phyloP scores from a whole-genome alignment of 1,139 yeast species.

The Geotrichum reessii region DNA sequence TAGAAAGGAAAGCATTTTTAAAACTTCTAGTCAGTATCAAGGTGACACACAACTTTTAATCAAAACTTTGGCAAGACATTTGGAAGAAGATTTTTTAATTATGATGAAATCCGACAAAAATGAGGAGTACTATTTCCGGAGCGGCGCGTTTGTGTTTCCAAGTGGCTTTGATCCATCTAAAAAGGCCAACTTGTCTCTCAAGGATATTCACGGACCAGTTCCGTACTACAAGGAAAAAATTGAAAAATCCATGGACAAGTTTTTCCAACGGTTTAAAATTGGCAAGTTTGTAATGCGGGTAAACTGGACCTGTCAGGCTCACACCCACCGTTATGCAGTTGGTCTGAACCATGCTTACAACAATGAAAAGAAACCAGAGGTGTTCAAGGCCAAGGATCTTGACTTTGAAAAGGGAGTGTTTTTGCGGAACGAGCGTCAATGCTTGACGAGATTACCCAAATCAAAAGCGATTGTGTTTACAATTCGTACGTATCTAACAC shows the following conservation, averaged over 20 bases:
- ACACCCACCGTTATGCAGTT: slow-evolving; percentile 47
- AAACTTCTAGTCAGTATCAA: slow-evolving; percentile 20
- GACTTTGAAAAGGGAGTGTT: slow-evolving; percentile 51
- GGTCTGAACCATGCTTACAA: slow-evolving; percentile 45
- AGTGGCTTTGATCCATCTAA: slow-evolving; percentile 65
- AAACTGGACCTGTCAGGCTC: slow-evolving; percentile 61
- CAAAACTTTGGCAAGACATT: slow-evolving; percentile 42
- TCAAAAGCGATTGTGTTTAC: slow-evolving; percentile 54
- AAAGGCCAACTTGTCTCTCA: slow-evolving; percentile 40
- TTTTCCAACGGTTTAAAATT: slow-evolving; percentile 46
- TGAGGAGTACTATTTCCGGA: slow-evolving; percentile 57
- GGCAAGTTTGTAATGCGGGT: slow-evolving; percentile 54
- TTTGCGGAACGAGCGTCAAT: slow-evolving; percentile 59
- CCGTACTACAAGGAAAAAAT: slow-evolving; percentile 55
- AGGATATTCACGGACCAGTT: slow-evolving; percentile 54
- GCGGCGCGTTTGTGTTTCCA: slow-evolving; percentile 64
- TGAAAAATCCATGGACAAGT: slow-evolving; percentile 56
- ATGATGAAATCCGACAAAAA: slow-evolving; percentile 51
- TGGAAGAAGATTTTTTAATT: slow-evolving; percentile 66
- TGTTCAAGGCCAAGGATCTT: slow-evolving; percentile 40
- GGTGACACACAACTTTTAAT: slow-evolving; percentile 38
- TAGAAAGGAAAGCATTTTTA: slow-evolving; percentile 41
- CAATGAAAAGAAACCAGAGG: slow-evolving; percentile 26
- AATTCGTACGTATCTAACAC: slow-evolving; percentile 60
- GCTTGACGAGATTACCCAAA: slow-evolving; percentile 52